Percentiles rank a stretch among this genome's conserved stretches.
These are phyloP conservation scores for Lentinula sp. DNA, from an alignment of 768 basidiomycete genomes.

Conservation along the genomic window DNA sequence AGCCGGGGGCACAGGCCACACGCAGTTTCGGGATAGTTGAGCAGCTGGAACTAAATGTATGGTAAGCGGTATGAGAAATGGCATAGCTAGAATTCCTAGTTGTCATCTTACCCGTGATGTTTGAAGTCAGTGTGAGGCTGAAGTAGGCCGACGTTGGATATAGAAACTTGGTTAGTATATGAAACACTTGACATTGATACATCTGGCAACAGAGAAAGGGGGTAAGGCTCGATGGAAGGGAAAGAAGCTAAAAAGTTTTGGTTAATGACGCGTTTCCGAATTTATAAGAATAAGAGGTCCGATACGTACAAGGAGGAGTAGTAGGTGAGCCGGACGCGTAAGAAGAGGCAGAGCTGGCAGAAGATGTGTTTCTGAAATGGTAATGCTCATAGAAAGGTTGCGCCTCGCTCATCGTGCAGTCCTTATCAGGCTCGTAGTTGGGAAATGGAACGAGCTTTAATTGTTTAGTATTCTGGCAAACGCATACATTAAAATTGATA, in stretches of 20 bases:
- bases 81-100: not conserved
- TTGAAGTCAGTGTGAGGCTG: conserved; percentile 56
- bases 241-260: conserved; percentile 22
- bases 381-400: conserved; percentile 48
- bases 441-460: conserved; percentile 74
- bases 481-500: not conserved
- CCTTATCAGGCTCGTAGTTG: conserved; percentile 52
- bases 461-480: conserved; percentile 53
- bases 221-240: conserved; percentile 60
- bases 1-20: conserved; percentile 66
- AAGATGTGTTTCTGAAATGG: conserved; percentile 47
- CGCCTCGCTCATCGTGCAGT: conserved; percentile 68
- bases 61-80: not conserved
- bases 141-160: conserved; percentile 54
- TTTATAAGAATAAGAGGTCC: not conserved
- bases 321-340: conserved; percentile 43
- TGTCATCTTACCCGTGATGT: conserved; percentile 62
- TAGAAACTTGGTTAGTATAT: conserved; percentile 32
- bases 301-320: conserved; percentile 39
- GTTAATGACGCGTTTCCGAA: not conserved
- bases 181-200: conserved; percentile 44
- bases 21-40: conserved; percentile 81
- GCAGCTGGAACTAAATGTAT: conserved; percentile 47
- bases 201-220: conserved; percentile 42
- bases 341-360: conserved; percentile 60